Evolutionary conservation across 208 protist species (phyloP).

Genomic region (Trypanosoma avium): DNA sequence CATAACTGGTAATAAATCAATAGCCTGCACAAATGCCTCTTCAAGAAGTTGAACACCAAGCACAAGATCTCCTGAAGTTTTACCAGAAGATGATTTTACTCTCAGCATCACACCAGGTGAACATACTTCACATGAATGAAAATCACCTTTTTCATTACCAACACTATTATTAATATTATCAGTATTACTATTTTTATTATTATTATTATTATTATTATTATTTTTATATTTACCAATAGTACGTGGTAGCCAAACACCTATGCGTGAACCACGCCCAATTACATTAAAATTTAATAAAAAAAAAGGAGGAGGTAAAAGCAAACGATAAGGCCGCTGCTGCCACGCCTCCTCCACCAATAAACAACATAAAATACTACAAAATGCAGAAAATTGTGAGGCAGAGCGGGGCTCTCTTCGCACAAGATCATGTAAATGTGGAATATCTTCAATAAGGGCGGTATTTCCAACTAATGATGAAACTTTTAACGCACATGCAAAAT

Average conservation of each 20-base stretch:
- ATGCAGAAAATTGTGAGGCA: constrained; percentile 21
- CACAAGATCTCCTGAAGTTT: constrained; percentile 12
- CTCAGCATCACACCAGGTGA: constrained; percentile 27
- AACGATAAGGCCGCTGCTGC: constrained; percentile 7
- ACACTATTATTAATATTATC: background rate
- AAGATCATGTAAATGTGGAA: constrained; percentile 48
- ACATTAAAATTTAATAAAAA: constrained; percentile 62
- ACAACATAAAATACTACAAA: constrained; percentile 58
- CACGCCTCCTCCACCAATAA: constrained; percentile 54
- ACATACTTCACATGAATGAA: constrained; percentile 33
- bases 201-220: background rate
- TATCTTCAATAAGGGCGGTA: constrained; percentile 54
- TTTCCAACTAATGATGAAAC: constrained; percentile 50
- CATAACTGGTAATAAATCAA: constrained; percentile 2
- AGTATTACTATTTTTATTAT: background rate
- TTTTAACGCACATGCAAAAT: constrained; percentile 62
- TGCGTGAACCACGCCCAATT: constrained; percentile 39
- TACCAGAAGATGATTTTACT: background rate
- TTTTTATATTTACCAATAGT: background rate
- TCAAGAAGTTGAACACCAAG: constrained; percentile 22
- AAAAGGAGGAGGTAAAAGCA: constrained; percentile 55
- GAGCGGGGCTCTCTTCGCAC: constrained; percentile 43
- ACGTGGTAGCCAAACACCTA: constrained; percentile 49
- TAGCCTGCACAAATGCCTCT: constrained; percentile 12
- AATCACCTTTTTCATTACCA: constrained; percentile 24